Evolutionary conservation across 371 early-diverging fungal genomes (phyloP).

Genomic region (Chytridiales sp.): DNA sequence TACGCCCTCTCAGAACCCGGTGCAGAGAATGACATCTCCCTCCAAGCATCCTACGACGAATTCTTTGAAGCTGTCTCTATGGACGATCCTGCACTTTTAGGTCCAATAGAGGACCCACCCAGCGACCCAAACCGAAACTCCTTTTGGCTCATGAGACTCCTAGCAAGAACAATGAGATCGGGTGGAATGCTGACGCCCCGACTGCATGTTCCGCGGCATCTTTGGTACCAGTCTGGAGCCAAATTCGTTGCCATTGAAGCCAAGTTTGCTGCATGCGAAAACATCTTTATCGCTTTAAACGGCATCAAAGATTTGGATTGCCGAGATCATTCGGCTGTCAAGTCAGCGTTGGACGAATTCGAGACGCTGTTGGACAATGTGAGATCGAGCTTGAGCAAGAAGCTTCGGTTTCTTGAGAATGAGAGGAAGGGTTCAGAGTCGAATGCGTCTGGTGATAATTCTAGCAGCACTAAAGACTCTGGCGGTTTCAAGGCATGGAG

Average conservation of each 20-base stretch:
- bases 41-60: conserved; percentile 16
- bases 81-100: conserved; percentile 17
- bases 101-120: conserved; percentile 18
- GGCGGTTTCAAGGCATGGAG: conserved; percentile 17
- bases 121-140: conserved; percentile 1
- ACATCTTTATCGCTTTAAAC: conserved; percentile 18
- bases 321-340: conserved; percentile 36
- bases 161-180: conserved; percentile 50
- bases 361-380: conserved; percentile 41
- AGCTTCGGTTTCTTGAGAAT: conserved; percentile 21
- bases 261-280: conserved; percentile 56
- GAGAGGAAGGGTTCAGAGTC: neutral
- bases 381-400: conserved; percentile 41
- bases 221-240: conserved; percentile 59
- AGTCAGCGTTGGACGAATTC: conserved; percentile 38
- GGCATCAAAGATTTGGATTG: conserved; percentile 41
- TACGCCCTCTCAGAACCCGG: neutral
- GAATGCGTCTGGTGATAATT: neutral
- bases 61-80: conserved; percentile 13
- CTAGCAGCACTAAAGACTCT: neutral
- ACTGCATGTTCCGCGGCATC: conserved; percentile 59
- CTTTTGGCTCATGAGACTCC: conserved; percentile 44
- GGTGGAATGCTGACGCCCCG: conserved; percentile 56
- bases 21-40: neutral
- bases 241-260: conserved; percentile 54